Evolutionary conservation across 1,284 basidiomycete species (phyloP).

Genomic region (Apiotrichum siamense): DNA sequence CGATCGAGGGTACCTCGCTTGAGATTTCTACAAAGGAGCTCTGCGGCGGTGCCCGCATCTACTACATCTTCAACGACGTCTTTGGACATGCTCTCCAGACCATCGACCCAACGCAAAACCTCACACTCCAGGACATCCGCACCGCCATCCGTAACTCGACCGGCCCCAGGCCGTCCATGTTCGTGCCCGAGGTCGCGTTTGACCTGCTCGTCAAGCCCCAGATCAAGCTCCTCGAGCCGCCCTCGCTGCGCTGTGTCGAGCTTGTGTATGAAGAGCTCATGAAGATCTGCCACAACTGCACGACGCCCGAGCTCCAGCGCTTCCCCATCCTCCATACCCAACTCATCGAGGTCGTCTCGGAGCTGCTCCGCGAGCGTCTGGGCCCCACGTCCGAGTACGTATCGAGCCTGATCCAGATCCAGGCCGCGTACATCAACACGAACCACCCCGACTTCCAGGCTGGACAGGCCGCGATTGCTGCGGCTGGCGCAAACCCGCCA

Average conservation of each 20-base stretch:
- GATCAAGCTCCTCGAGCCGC: slow-evolving; percentile 91
- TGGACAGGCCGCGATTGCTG: slow-evolving; percentile 46
- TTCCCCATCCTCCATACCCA: slow-evolving; percentile 92
- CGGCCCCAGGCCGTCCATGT: slow-evolving; percentile 89
- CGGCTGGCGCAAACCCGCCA: slow-evolving; percentile 31
- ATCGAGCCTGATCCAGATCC: slow-evolving; percentile 91
- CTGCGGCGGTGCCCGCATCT: slow-evolving; percentile 94
- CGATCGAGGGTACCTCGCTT: slow-evolving; percentile 95
- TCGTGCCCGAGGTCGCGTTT: slow-evolving; percentile 96
- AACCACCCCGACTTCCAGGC: slow-evolving; percentile 48
- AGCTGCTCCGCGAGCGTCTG: slow-evolving; percentile 86
- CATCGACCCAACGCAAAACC: slow-evolving; percentile 84
- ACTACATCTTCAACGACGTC: slow-evolving; percentile 99
- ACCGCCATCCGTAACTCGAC: slow-evolving; percentile 98
- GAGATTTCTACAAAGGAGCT: slow-evolving; percentile 98
- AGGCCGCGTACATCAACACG: slow-evolving; percentile 98
- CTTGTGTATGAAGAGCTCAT: slow-evolving; percentile 98
- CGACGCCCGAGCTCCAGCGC: slow-evolving; percentile 85
- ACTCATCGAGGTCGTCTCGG: slow-evolving; percentile 94
- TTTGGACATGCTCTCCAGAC: slow-evolving; percentile 87
- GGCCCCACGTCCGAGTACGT: slow-evolving; percentile 96
- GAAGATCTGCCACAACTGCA: slow-evolving; percentile 99
- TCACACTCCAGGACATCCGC: slow-evolving; percentile 90
- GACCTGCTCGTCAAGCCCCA: slow-evolving; percentile 97
- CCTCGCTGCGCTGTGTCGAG: slow-evolving; percentile 91